Evolutionary conservation across 2,329 filamentous ascomycete genomes (phyloP), one percentile per base, ranked within the genome.

Genomic region (Emergomyces pasteurianus): DNA sequence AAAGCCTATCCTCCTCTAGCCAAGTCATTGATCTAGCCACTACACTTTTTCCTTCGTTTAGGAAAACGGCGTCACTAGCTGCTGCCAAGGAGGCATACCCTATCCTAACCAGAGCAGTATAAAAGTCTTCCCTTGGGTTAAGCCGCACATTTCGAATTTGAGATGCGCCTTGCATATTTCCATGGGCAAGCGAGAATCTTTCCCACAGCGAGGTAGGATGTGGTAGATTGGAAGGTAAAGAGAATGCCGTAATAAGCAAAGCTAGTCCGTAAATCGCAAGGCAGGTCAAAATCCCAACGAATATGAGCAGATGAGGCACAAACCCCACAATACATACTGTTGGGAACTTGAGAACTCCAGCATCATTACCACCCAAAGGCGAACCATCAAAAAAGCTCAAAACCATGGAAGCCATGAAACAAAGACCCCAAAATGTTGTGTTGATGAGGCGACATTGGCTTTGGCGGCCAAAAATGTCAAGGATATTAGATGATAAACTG

Each of bases 261-360:
- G 92, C 92, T 26, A 94, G 68, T 0, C 77, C 76, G 71, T 97
- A 97, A 55, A 99, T 95, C 8, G 79, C 69, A 2, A 83, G 79
- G 70, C 94, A 97, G 18, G 87, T 77, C 5, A 84, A 62, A 54
- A 96, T 96, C 0, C 92, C 94, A 8, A 82, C 68, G 1, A 97
- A 75, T 14, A 97, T 89, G 28, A 96, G 78, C n/a, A 97, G 80
- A 72, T 97, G 92, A 1, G 94, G 94, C 42, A 97, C 88, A 71
- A 97, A 96, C 0, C 92, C 90, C 36, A 97, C 88, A 62, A 97
- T 91, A 69, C 90, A 96, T 47, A 97, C 91, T 0, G 92, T 96
- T 3, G 94, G 94, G 65, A 95, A 96, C 63, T 90, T 84, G 49
- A 96, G 79, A 12, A 96, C 79, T 3, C 89, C 87, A 59, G 66